phyloP scores from a whole-genome alignment of 495 filamentous ascomycete species.

The Xylaria intraflava region DNA sequence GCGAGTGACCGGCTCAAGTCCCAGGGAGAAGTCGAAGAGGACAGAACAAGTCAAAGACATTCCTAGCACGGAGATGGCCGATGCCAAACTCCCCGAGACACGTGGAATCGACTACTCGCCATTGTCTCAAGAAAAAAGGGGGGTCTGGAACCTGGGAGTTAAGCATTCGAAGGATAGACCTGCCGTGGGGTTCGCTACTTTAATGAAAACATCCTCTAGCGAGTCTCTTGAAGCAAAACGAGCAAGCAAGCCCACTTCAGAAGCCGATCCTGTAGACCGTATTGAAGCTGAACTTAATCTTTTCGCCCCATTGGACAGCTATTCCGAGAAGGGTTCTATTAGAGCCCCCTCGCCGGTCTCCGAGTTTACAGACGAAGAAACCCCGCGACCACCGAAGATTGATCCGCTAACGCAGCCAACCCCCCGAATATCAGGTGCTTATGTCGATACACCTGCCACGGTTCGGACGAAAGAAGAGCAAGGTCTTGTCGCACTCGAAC shows the following conservation, averaged over 20 bases:
- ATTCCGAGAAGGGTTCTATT: slow-evolving; percentile 47
- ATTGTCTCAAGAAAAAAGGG: slow-evolving; percentile 13
- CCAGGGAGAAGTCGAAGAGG: slow-evolving; percentile 18
- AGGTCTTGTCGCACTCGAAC: slow-evolving; percentile 1
- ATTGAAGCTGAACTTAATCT: slow-evolving; percentile 49
- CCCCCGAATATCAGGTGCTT: slow-evolving; percentile 45
- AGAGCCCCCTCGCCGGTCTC: slow-evolving; percentile 40
- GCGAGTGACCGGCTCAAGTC: slow-evolving; percentile 52
- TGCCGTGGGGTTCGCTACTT: slow-evolving; percentile 36
- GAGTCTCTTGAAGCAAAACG: slow-evolving; percentile 35
- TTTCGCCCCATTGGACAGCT: slow-evolving; percentile 47
- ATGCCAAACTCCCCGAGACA: slow-evolving; percentile 7
- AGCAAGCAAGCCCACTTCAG: slow-evolving; percentile 38
- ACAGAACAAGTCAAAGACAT: background rate
- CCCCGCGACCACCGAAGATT: slow-evolving; percentile 35
- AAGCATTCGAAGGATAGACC: slow-evolving; percentile 25
- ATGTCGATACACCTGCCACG: slow-evolving; percentile 45
- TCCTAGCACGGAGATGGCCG: slow-evolving; percentile 3
- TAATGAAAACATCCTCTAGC: slow-evolving; percentile 27
- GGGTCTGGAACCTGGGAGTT: slow-evolving; percentile 17
- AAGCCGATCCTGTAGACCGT: slow-evolving; percentile 49
- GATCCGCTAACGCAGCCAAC: slow-evolving; percentile 46
- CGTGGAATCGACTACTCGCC: slow-evolving; percentile 13
- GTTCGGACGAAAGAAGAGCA: slow-evolving; percentile 30
- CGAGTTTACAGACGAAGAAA: slow-evolving; percentile 35